Evolutionary conservation across 305 asterid genomes (phyloP).

Genomic region (Fraxinus angustifolia): DNA sequence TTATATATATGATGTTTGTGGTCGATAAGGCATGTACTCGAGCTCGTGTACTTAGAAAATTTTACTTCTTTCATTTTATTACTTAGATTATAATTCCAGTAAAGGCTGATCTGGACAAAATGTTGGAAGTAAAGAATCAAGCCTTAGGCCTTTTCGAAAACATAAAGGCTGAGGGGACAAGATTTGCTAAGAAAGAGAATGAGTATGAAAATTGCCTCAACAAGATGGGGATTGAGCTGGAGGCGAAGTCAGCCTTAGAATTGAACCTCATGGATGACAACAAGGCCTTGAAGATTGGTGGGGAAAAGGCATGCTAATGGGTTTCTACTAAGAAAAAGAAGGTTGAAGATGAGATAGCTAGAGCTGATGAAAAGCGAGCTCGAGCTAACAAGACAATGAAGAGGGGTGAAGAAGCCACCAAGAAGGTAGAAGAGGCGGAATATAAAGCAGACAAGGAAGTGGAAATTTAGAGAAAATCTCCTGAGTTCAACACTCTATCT

Average conservation of each 20-base stretch:
- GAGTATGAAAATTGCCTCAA: not conserved
- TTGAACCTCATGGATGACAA: not conserved
- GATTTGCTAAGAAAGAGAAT: not conserved
- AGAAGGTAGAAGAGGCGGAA: not conserved
- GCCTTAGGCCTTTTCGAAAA: not conserved
- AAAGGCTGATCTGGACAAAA: not conserved
- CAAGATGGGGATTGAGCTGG: not conserved
- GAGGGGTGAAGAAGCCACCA: not conserved
- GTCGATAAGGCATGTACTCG: not conserved
- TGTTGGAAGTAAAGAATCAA: not conserved
- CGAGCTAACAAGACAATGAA: not conserved
- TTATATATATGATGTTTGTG: not conserved
- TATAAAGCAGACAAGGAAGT: not conserved
- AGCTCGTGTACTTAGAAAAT: not conserved
- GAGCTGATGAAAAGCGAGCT: not conserved
- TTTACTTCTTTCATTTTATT: not conserved
- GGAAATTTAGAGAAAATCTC: too few species aligned
- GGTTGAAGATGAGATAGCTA: not conserved
- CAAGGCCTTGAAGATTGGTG: not conserved
- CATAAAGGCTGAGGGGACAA: not conserved
- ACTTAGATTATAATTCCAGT: not conserved
- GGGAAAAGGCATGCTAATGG: not conserved
- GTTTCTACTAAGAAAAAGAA: not conserved
- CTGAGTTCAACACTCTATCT: not conserved
- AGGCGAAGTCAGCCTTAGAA: not conserved